phyloP scores from a whole-genome alignment of 2,329 filamentous ascomycete species.

The Coniochaeta prunicola region DNA sequence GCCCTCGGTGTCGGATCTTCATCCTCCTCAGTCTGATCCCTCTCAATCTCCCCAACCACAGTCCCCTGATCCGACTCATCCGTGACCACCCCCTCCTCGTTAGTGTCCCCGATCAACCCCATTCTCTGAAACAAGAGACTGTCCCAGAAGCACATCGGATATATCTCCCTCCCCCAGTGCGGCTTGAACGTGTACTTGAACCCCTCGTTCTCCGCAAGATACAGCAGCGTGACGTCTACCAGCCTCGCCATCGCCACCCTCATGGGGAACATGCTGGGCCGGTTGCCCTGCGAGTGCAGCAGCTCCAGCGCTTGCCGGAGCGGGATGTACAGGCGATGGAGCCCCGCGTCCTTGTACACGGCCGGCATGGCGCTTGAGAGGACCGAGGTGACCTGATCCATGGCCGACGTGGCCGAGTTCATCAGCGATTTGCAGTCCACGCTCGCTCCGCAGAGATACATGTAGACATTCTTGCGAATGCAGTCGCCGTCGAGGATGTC shows the following conservation, averaged over 20 bases:
- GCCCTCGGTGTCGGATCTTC: background rate
- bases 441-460: conserved; percentile 18
- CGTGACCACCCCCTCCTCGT: background rate
- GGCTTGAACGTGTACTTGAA: conserved; percentile 11
- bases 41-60: background rate
- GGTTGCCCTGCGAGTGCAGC: conserved; percentile 16
- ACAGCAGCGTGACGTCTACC: conserved; percentile 14
- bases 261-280: conserved; percentile 10
- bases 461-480: conserved; percentile 14
- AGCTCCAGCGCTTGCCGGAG: conserved; percentile 14
- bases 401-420: conserved; percentile 40
- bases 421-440: conserved; percentile 17
- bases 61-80: background rate
- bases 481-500: conserved; percentile 10
- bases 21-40: conserved; percentile 9
- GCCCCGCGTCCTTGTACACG: conserved; percentile 4
- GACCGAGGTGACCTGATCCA: conserved; percentile 43
- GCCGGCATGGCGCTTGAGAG: conserved; percentile 27
- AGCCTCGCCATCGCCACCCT: conserved; percentile 17
- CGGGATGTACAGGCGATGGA: conserved; percentile 10
- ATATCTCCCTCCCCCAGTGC: conserved; percentile 8
- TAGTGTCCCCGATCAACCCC: background rate
- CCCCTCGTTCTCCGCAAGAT: conserved; percentile 11
- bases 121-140: background rate
- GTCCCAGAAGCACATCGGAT: background rate